A percentile compares a stretch with the other conserved stretches of the same genome.
Conservation (phyloP, 345 rosid genomes). For the Sapria himalayana region DNA sequence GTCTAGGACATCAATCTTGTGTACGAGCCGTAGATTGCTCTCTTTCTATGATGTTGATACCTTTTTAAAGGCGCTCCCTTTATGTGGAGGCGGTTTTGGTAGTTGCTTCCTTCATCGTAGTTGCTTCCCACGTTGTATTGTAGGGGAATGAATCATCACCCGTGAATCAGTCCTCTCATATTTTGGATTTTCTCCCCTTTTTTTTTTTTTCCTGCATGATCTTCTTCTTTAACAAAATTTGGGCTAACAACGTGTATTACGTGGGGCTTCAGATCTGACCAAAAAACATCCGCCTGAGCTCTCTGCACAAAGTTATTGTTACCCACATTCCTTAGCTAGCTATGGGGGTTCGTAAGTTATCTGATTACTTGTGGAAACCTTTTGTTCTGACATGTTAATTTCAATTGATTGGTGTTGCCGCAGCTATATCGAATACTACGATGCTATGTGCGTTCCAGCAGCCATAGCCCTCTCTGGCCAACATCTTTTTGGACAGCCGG, state of each 20-base stretch:
- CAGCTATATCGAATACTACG: slow-evolving; percentile 90
- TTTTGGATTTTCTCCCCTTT: slow-evolving; percentile 6
- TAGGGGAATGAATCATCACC: too few relatives aligned
- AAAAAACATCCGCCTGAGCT: slow-evolving; percentile 63
- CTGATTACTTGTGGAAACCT: slow-evolving; percentile 4
- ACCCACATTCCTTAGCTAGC: slow-evolving; percentile 32
- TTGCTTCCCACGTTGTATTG: too few relatives aligned
- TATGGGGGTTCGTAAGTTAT: slow-evolving; percentile 42
- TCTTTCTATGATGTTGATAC: too few relatives aligned
- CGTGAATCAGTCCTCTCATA: too few relatives aligned
- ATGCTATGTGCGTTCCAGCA: slow-evolving; percentile 89
- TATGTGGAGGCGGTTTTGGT: too few relatives aligned
- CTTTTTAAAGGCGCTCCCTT: too few relatives aligned
- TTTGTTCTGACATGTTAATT: slow-evolving; percentile 19
- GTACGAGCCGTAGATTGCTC: too few relatives aligned
- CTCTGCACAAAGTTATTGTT: slow-evolving; percentile 47
- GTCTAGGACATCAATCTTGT: slow-evolving; percentile 14
- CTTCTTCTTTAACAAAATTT: slow-evolving; percentile 12
- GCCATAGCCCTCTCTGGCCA: slow-evolving; percentile 92
- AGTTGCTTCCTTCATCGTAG: too few relatives aligned
- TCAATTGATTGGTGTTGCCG: slow-evolving; percentile 14
- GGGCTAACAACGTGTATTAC: slow-evolving; percentile 37
- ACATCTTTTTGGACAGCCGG: slow-evolving; percentile 74
- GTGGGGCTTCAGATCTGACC: slow-evolving; percentile 34
- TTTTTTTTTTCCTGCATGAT: slow-evolving; percentile 9